These are phyloP conservation scores for Prunus padus DNA, from an alignment of 306 rosid genomes.

Conservation along the genomic window DNA sequence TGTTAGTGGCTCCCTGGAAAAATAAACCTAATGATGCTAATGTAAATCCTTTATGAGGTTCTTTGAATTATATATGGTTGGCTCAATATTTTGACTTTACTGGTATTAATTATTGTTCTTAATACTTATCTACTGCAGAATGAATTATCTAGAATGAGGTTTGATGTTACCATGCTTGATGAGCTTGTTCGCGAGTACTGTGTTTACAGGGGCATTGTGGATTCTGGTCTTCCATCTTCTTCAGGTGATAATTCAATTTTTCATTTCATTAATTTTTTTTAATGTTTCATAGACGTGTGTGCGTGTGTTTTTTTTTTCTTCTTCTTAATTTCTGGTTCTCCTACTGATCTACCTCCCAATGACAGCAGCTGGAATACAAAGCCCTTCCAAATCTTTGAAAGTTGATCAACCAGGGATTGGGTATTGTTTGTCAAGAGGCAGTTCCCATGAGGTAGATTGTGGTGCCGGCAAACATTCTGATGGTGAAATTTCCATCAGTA, in stretches of 20 bases:
- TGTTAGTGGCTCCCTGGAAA: neutral
- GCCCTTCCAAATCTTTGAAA: conserved; percentile 48
- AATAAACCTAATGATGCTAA: neutral
- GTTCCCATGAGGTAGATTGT: conserved; percentile 62
- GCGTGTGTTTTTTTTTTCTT: neutral
- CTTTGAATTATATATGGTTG: neutral
- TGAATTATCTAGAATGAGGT: conserved; percentile 80
- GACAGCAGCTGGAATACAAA: conserved; percentile 47
- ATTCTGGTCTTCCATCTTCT: conserved; percentile 51
- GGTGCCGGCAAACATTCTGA: conserved; percentile 70
- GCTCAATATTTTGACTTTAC: neutral
- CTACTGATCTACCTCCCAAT: conserved; percentile 20
- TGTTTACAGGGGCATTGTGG: conserved; percentile 92
- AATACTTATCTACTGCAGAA: conserved; percentile 56
- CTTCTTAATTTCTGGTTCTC: conserved; percentile 3
- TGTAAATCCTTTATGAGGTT: neutral
- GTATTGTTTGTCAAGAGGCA: conserved; percentile 56
- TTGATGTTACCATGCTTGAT: conserved; percentile 84
- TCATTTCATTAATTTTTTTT: neutral
- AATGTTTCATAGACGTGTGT: neutral
- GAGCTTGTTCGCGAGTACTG: conserved; percentile 97
- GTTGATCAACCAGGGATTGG: conserved; percentile 49
- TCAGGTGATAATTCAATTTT: conserved; percentile 31
- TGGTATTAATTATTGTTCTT: conserved; percentile 23
- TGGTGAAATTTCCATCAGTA: conserved; percentile 74